phyloP scores from a whole-genome alignment of 441 rosid genomes.

The Caryocar brasiliense region DNA sequence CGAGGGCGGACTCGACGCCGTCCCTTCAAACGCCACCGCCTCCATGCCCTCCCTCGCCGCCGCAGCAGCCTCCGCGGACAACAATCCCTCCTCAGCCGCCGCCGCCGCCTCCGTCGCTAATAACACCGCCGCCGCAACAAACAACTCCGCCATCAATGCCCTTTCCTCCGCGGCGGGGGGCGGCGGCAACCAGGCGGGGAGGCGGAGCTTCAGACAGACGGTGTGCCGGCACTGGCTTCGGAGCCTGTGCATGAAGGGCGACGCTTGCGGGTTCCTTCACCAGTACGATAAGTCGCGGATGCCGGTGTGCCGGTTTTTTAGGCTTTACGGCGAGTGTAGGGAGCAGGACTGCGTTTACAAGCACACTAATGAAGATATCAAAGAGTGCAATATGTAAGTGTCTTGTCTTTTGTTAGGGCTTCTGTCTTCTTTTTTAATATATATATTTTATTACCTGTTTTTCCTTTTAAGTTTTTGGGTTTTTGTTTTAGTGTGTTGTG shows the following conservation, averaged over 20 bases:
- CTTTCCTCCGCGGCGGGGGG: conserved; percentile 9
- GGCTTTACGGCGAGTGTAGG: conserved; percentile 86
- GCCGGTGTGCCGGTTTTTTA: conserved; percentile 90
- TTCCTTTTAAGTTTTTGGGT: no score
- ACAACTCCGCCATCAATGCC: conserved; percentile 18
- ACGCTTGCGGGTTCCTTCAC: conserved; percentile 93
- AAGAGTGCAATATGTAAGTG: conserved; percentile 92
- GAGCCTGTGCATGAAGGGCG: conserved; percentile 97
- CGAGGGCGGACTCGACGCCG: conserved; percentile 83
- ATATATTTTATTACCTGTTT: no score
- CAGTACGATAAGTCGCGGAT: conserved; percentile 94
- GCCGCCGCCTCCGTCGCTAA: conserved; percentile 10
- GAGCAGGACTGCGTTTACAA: conserved; percentile 97
- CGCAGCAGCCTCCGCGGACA: no score
- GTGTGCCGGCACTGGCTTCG: conserved; percentile 99
- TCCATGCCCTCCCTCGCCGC: conserved; percentile 46
- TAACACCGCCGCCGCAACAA: conserved; percentile 10
- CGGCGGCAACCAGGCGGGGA: conserved; percentile 28
- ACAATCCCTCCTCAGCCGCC: conserved; percentile 19
- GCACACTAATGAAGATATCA: conserved; percentile 92
- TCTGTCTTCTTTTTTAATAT: neutral
- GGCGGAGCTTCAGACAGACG: conserved; percentile 92
- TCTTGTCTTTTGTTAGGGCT: neutral
- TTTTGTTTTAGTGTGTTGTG: no score
- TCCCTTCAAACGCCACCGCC: conserved; percentile 33